Conservation (phyloP, 495 filamentous ascomycete species). For the Jackrogersella multiformis region DNA sequence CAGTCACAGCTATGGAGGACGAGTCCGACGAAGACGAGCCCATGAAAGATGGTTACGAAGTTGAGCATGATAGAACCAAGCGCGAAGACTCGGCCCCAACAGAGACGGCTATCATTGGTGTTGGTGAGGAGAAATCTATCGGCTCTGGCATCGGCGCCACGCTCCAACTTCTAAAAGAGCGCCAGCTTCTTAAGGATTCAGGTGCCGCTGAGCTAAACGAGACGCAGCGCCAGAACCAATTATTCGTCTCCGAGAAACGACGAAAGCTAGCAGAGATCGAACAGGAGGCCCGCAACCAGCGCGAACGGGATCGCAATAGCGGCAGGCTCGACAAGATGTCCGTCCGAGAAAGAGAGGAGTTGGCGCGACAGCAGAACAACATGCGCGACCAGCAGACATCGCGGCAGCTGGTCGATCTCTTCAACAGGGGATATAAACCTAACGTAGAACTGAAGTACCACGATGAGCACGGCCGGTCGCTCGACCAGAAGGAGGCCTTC, state of each 20-base stretch:
- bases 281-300: slow-evolving; percentile 78
- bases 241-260: slow-evolving; percentile 83
- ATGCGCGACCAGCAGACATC: slow-evolving; percentile 83
- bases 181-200: slow-evolving; percentile 76
- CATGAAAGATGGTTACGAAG: slow-evolving; percentile 53
- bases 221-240: slow-evolving; percentile 75
- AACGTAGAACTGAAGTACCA: slow-evolving; percentile 89
- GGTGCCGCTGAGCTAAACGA: slow-evolving; percentile 71
- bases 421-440: slow-evolving; percentile 87
- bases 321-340: slow-evolving; percentile 88
- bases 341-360: slow-evolving; percentile 88
- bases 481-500: slow-evolving; percentile 96
- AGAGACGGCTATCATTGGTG: slow-evolving; percentile 73
- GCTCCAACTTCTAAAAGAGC: slow-evolving; percentile 80
- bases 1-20: slow-evolving; percentile 60
- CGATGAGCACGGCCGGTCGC: slow-evolving; percentile 82
- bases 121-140: slow-evolving; percentile 85
- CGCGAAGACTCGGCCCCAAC: slow-evolving; percentile 57
- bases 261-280: slow-evolving; percentile 79
- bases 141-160: slow-evolving; percentile 82
- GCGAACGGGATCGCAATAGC: slow-evolving; percentile 83
- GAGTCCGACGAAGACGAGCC: slow-evolving; percentile 61
- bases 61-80: slow-evolving; percentile 66
- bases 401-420: slow-evolving; percentile 81
- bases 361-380: slow-evolving; percentile 85